Conservation (phyloP, 1,284 basidiomycete genomes). For the Tausonia pullulans region DNA sequence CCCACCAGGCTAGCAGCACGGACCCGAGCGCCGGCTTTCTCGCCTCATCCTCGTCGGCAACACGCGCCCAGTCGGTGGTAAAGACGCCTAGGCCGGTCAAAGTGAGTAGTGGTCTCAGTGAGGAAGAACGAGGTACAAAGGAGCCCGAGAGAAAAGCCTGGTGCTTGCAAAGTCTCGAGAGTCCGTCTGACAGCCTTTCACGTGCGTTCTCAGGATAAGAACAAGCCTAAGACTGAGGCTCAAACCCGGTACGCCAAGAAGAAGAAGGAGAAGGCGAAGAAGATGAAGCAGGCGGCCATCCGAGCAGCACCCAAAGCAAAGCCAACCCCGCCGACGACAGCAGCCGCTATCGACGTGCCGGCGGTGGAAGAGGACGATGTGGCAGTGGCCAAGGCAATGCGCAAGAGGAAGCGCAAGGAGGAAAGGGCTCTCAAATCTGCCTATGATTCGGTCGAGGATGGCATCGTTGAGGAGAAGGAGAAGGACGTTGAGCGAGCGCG, state of each 20-base stretch:
- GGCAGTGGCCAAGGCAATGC: slow-evolving; percentile 19
- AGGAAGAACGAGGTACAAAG: no score
- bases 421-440: slow-evolving; percentile 17
- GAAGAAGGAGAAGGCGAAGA: slow-evolving; percentile 52
- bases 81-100: no score
- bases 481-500: neutral
- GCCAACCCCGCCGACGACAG: slow-evolving; percentile 16
- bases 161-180: no score
- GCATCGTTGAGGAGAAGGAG: slow-evolving; percentile 17
- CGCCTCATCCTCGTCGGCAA: no score
- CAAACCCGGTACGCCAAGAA: slow-evolving; percentile 55
- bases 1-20: no score
- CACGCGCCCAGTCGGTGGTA: no score
- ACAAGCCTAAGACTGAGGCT: slow-evolving; percentile 42
- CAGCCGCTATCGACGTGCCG: slow-evolving; percentile 10
- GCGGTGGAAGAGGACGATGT: slow-evolving; percentile 23
- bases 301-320: slow-evolving; percentile 32
- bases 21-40: no score
- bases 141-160: no score
- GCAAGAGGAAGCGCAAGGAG: slow-evolving; percentile 19
- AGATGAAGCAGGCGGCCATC: slow-evolving; percentile 38
- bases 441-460: slow-evolving; percentile 18
- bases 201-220: neutral
- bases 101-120: no score
- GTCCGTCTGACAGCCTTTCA: no score